phyloP scores from a whole-genome alignment of 2,329 filamentous ascomycete species.

The Penicillium sp. region DNA sequence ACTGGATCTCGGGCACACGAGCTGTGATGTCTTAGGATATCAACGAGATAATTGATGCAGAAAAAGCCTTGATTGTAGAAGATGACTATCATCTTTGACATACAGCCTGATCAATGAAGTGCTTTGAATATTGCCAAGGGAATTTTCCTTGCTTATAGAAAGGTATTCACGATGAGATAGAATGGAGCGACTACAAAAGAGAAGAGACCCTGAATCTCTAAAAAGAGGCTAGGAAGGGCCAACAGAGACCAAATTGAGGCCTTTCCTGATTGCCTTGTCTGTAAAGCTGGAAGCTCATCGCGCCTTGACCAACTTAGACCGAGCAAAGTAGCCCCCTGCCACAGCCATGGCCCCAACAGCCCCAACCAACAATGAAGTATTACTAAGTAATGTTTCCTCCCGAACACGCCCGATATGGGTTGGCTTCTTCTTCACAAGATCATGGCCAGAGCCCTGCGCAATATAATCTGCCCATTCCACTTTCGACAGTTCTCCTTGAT shows the following conservation, averaged over 20 bases:
- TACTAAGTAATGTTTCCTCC: constrained; percentile 37
- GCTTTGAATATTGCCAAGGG: too few species aligned
- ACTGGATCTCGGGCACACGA: not conserved
- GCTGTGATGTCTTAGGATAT: not conserved
- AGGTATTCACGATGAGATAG: too few species aligned
- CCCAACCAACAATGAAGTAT: constrained; percentile 60
- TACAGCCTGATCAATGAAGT: not conserved
- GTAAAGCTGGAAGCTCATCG: not conserved
- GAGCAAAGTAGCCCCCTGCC: constrained; percentile 16
- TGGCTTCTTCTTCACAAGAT: constrained; percentile 22
- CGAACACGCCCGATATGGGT: constrained; percentile 32
- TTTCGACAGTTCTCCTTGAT: constrained; percentile 46
- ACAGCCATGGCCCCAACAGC: constrained; percentile 68
- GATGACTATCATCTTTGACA: not conserved
- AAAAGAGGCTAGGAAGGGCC: not conserved
- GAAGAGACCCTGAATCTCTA: too few species aligned
- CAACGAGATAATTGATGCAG: not conserved
- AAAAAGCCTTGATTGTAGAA: not conserved
- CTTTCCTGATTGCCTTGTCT: too few species aligned
- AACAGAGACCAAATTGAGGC: not conserved
- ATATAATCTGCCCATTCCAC: constrained; percentile 34
- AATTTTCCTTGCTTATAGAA: too few species aligned
- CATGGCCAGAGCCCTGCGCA: constrained; percentile 25
- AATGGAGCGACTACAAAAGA: too few species aligned
- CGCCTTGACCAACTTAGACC: constrained; percentile 1